Conservation (phyloP, 1,139 yeast genomes). For the Geotrichum reessii region DNA sequence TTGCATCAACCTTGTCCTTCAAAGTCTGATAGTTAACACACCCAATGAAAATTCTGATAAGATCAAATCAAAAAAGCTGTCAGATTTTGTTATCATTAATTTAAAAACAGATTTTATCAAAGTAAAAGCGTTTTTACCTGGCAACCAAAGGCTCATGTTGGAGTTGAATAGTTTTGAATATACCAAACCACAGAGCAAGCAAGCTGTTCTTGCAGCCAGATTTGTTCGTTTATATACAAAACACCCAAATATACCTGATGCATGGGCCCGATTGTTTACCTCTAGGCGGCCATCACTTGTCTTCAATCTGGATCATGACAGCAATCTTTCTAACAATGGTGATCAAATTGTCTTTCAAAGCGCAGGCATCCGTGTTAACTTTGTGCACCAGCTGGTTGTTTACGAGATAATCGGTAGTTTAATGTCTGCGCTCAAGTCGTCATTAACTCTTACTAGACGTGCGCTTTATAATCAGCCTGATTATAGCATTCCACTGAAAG, state of each 20-base stretch:
- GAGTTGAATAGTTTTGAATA: slow-evolving; percentile 44
- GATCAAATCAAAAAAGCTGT: neutral
- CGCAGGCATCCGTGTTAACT: slow-evolving; percentile 35
- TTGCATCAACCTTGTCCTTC: slow-evolving; percentile 24
- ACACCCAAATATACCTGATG: slow-evolving; percentile 48
- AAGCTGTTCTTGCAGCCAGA: slow-evolving; percentile 36
- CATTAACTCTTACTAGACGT: slow-evolving; percentile 42
- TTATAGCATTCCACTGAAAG: slow-evolving; percentile 37
- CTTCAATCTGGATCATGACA: slow-evolving; percentile 7
- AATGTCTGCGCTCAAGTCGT: slow-evolving; percentile 55
- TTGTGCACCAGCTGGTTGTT: slow-evolving; percentile 60
- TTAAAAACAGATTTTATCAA: neutral
- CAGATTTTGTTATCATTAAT: neutral
- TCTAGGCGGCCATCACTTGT: slow-evolving; percentile 29
- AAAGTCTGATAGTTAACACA: slow-evolving; percentile 16
- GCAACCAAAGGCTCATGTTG: slow-evolving; percentile 46
- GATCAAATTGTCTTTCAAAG: slow-evolving; percentile 27
- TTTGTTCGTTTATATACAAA: slow-evolving; percentile 47
- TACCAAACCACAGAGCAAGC: slow-evolving; percentile 31
- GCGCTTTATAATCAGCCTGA: slow-evolving; percentile 44
- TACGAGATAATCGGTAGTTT: slow-evolving; percentile 62
- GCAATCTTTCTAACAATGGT: slow-evolving; percentile 3
- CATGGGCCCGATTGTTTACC: slow-evolving; percentile 40
- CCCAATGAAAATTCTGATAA: neutral
- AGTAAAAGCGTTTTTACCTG: slow-evolving; percentile 46